Conservation (phyloP, 352 stramenopile species). For the Phytophthora gonapodyides region DNA sequence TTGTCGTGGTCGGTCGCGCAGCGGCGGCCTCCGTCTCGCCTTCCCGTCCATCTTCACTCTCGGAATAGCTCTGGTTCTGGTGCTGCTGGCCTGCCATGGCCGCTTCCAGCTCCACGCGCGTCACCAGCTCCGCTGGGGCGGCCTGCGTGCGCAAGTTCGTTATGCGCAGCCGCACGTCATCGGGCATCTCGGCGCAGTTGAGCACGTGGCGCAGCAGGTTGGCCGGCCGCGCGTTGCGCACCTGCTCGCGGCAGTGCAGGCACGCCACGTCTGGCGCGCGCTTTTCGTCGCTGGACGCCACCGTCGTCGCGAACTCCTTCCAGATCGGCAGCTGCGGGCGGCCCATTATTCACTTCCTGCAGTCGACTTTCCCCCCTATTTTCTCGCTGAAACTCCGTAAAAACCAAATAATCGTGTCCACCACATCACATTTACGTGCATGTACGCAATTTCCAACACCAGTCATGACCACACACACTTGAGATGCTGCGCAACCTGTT, state of each 20-base stretch:
- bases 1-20: too few species aligned
- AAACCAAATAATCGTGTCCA: too few species aligned
- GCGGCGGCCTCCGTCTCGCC: neutral
- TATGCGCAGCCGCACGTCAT: conserved; percentile 12
- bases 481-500: conserved; percentile 49
- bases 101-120: conserved; percentile 11
- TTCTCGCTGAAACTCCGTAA: too few species aligned
- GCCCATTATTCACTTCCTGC: conserved; percentile 15
- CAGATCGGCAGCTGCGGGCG: conserved; percentile 34
- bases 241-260: conserved; percentile 17
- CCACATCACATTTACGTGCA: neutral
- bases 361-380: too few species aligned
- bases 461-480: neutral
- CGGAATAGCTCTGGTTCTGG: neutral
- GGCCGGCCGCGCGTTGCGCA: conserved; percentile 26
- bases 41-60: conserved; percentile 2
- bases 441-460: too few species aligned
- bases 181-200: conserved; percentile 19
- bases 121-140: neutral
- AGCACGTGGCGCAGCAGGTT: conserved; percentile 21
- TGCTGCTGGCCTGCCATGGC: conserved; percentile 2
- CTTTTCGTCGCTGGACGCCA: conserved; percentile 24
- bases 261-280: conserved; percentile 32
- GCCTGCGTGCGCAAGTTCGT: neutral
- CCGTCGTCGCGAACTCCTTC: conserved; percentile 40